phyloP scores from a whole-genome alignment of 2,329 filamentous ascomycete genomes.

The Periconia digitata region DNA sequence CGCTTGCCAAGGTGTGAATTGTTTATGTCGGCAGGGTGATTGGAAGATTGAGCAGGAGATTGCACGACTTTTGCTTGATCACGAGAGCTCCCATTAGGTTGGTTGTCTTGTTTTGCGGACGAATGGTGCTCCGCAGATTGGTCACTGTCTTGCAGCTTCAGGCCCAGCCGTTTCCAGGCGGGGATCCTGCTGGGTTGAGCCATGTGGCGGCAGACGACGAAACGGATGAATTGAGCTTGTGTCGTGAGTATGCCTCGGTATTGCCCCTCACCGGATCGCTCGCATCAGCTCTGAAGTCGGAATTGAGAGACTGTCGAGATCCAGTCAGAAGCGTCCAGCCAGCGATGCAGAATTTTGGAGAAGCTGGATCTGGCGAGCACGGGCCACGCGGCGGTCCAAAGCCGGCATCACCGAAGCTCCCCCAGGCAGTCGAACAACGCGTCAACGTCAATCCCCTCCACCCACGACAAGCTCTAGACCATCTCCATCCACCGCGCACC shows the following conservation, averaged over 20 bases:
- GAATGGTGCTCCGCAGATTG: slow-evolving; percentile 30
- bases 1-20: slow-evolving; percentile 40
- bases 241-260: slow-evolving; percentile 20
- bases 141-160: slow-evolving; percentile 60
- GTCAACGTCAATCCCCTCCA: slow-evolving; percentile 23
- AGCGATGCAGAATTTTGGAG: slow-evolving; percentile 36
- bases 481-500: slow-evolving; percentile 17
- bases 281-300: slow-evolving; percentile 36
- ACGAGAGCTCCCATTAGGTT: slow-evolving; percentile 2
- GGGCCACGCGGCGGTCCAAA: not conserved
- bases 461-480: slow-evolving; percentile 16
- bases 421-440: slow-evolving; percentile 39
- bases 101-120: slow-evolving; percentile 12
- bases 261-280: slow-evolving; percentile 33
- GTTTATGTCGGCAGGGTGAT: slow-evolving; percentile 17
- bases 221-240: slow-evolving; percentile 12
- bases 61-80: slow-evolving; percentile 8
- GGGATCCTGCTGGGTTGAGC: slow-evolving; percentile 40
- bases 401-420: slow-evolving; percentile 15
- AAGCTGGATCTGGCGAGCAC: slow-evolving; percentile 5
- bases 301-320: slow-evolving; percentile 27
- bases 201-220: slow-evolving; percentile 36
- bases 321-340: slow-evolving; percentile 31
- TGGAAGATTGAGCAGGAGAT: slow-evolving; percentile 6
- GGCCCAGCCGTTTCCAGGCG: slow-evolving; percentile 62